These are phyloP conservation scores for Hansfordia pulvinata DNA, from an alignment of 2,329 filamentous ascomycete species.

Conservation along the genomic window DNA sequence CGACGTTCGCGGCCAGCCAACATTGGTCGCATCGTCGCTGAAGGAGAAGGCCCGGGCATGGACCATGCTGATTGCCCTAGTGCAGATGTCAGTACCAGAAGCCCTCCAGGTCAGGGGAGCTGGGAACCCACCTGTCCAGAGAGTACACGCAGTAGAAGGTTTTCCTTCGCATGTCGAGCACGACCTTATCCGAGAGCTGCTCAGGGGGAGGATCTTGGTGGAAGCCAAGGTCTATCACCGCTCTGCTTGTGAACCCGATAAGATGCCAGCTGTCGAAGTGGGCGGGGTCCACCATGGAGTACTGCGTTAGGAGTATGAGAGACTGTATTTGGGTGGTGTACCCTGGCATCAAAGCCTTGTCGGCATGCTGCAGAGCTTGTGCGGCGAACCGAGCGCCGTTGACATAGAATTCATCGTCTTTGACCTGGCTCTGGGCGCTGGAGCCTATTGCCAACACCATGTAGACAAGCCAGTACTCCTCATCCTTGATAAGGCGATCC, in stretches of 20 bases:
- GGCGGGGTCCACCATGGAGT: conserved; percentile 76
- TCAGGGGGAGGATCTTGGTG: conserved; percentile 80
- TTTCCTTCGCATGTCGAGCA: conserved; percentile 64
- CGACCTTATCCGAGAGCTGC: conserved; percentile 50
- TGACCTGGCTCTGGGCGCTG: conserved; percentile 56
- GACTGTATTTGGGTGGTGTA: conserved; percentile 79
- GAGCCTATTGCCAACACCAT: conserved; percentile 82
- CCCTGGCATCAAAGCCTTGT: conserved; percentile 74
- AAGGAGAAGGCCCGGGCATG: conserved; percentile 85
- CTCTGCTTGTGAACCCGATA: conserved; percentile 78
- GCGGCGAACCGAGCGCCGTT: conserved; percentile 42
- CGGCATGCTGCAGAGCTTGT: conserved; percentile 61
- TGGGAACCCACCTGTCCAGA: conserved; percentile 56
- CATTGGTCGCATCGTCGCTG: conserved; percentile 75
- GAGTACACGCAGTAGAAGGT: conserved; percentile 88
- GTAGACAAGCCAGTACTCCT: conserved; percentile 76
- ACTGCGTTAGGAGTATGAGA: conserved; percentile 73
- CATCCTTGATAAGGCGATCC: conserved; percentile 44
- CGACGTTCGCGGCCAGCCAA: conserved; percentile 55
- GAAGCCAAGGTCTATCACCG: conserved; percentile 78
- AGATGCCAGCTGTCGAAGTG: conserved; percentile 93
- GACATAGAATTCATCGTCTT: conserved; percentile 48
- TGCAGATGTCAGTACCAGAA: conserved; percentile 2
- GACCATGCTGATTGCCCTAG: conserved; percentile 62
- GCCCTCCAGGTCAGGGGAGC: not conserved